Evolutionary conservation across 2,329 filamentous ascomycete genomes (phyloP).

Genomic region (Fusarium siculi): DNA sequence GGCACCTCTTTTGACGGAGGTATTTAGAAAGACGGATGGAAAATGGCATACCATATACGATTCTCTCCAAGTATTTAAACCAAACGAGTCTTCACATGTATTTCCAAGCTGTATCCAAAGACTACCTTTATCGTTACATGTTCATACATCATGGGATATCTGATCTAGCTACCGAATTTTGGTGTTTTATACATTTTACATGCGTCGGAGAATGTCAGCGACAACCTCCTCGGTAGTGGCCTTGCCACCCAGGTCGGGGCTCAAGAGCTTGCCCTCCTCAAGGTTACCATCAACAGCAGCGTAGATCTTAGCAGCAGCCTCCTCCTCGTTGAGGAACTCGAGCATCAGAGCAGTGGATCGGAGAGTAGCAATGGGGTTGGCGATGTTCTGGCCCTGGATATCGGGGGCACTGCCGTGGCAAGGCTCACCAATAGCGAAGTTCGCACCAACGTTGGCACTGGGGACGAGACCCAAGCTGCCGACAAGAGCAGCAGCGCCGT

Average conservation of each 20-base stretch:
- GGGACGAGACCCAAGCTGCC: conserved; percentile 93
- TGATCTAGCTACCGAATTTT: conserved; percentile 19
- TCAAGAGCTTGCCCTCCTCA: conserved; percentile 82
- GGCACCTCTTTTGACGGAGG: neutral
- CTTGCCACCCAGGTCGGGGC: conserved; percentile 89
- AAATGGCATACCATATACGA: conserved; percentile 39
- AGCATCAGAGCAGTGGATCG: conserved; percentile 93
- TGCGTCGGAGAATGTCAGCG: conserved; percentile 82
- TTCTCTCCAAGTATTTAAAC: conserved; percentile 35
- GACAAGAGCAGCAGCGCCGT: conserved; percentile 93
- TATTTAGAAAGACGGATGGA: conserved; percentile 21
- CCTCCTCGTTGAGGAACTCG: conserved; percentile 90
- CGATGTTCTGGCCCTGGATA: conserved; percentile 91
- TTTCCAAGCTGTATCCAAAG: conserved; percentile 1
- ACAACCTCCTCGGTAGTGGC: conserved; percentile 89
- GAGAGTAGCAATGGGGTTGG: conserved; percentile 96
- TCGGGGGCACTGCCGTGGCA: conserved; percentile 97
- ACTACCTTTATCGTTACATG: neutral
- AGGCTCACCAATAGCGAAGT: conserved; percentile 96
- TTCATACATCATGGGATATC: neutral
- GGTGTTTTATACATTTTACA: conserved; percentile 62
- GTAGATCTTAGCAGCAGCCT: conserved; percentile 90
- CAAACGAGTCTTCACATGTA: conserved; percentile 1
- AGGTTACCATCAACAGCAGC: conserved; percentile 91
- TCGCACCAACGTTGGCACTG: conserved; percentile 92